Evolutionary conservation across 164 flowering plant species (phyloP).

Genomic region (Vitis rotundifolia): DNA sequence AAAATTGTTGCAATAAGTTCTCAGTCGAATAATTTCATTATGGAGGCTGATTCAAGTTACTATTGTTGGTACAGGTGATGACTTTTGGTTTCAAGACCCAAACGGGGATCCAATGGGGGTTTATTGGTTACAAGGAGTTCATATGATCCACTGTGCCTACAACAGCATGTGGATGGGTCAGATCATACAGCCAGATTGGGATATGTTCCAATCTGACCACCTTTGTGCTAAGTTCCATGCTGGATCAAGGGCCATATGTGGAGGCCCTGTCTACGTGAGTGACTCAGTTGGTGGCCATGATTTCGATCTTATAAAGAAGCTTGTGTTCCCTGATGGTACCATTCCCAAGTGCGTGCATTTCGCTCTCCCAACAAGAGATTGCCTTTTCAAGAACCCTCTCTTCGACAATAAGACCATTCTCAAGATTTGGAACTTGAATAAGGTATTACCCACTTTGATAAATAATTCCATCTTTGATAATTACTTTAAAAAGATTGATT

Average conservation of each 20-base stretch:
- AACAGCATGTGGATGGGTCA: conserved; percentile 98
- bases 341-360: conserved; percentile 71
- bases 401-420: conserved; percentile 67
- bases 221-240: conserved; percentile 77
- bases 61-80: conserved; percentile 58
- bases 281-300: conserved; percentile 75
- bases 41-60: too few species aligned
- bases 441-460: conserved; percentile 39
- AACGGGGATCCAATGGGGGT: conserved; percentile 90
- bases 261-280: conserved; percentile 83
- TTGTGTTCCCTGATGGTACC: conserved; percentile 83
- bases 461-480: too few species aligned
- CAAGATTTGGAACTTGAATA: conserved; percentile 91
- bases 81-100: conserved; percentile 95
- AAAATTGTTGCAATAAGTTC: too few species aligned
- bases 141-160: conserved; percentile 90
- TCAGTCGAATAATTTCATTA: too few species aligned
- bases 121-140: conserved; percentile 91
- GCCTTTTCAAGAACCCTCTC: conserved; percentile 83
- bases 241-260: conserved; percentile 86
- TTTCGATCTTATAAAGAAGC: conserved; percentile 66
- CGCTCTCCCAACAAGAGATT: conserved; percentile 86
- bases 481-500: too few species aligned
- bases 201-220: conserved; percentile 93
- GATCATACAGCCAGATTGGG: conserved; percentile 91